Evolutionary conservation across 306 rosid species (phyloP).

Genomic region (Quercus mongolica): DNA sequence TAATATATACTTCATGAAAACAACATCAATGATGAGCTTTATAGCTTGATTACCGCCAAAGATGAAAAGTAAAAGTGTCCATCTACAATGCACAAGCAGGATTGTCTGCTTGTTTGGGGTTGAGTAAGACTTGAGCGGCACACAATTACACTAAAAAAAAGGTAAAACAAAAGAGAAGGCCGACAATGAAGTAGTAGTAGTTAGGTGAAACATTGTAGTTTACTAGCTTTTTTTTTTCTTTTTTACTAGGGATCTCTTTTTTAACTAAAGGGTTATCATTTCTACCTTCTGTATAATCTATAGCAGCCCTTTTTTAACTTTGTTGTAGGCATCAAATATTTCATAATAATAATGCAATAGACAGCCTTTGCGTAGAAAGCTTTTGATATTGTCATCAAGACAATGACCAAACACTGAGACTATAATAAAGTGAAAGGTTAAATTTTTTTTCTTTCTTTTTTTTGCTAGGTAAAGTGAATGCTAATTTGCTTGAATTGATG

Average conservation of each 20-base stretch:
- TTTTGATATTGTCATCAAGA: not conserved
- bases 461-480: not conserved
- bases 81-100: not conserved
- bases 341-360: not conserved
- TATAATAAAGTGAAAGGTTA: not conserved
- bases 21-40: no score
- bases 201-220: not conserved
- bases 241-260: not conserved
- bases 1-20: not conserved
- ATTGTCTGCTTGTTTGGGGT: slow-evolving; percentile 1
- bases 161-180: not conserved
- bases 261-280: not conserved
- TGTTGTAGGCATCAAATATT: not conserved
- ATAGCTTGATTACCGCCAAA: slow-evolving; percentile 11
- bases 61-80: not conserved
- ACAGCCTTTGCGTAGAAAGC: not conserved
- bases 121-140: slow-evolving; percentile 18
- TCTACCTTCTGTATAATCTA: not conserved
- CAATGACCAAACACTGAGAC: not conserved
- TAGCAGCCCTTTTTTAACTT: not conserved
- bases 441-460: no score
- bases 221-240: no score
- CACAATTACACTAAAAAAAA: slow-evolving; percentile 28
- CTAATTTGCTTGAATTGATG: not conserved
- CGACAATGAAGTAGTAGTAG: not conserved